Base-by-base conservation (phyloP, 169 alveolate genomes). In the Fabrea salina region DNA sequence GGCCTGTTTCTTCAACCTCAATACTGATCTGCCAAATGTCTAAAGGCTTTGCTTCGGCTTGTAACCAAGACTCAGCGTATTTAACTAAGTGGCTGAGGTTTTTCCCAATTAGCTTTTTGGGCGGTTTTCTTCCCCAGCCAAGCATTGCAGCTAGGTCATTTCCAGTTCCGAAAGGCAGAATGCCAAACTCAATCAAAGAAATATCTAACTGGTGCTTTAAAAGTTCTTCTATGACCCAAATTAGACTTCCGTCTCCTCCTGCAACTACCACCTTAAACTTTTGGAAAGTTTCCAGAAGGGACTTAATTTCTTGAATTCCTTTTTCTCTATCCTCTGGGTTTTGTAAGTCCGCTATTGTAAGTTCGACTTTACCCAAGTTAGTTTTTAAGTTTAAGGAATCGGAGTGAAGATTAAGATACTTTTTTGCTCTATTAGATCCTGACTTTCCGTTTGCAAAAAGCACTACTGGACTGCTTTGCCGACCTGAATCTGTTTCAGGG, bases 241-340 rank as follows among this genome's bases (percentile, higher is more conserved):
- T 91, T 13, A 96, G 93, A 5, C 98, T 96, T n/a, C 99, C 99
- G 82, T 97, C 99, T 7, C 99, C 99, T 16, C 99, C 99, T 19
- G 97, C 97, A 22, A 93, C 96, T 16, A 97, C 86, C 11, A 89
- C 94, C 64, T 90, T 82, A 7, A 88, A 75, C 5, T 19, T 39
- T 41, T 66, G 47, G 1, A 22, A 33, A n/a, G n/a, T 1, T 4
- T 66, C 30, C 27, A 41, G 19, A 22, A 66, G 37, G 30, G 16
- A n/a, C 22, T 6, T 5, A 57, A 33, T 16, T 8, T 25, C 40
- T 5, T 22, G 22, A 16, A 27, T 32, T 35, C 76, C 76, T 6
- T 33, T n/a, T 22, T 27, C 8, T 41, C 33, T 33, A 41, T 39
- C 40, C 56, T 70, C 70, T 41, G 19, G 37, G 49, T 70, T 44